Percentiles rank a stretch among this genome's conserved stretches.
Evolutionary conservation across 768 basidiomycete genomes (phyloP).

Genomic region (Tulasnella sp.): DNA sequence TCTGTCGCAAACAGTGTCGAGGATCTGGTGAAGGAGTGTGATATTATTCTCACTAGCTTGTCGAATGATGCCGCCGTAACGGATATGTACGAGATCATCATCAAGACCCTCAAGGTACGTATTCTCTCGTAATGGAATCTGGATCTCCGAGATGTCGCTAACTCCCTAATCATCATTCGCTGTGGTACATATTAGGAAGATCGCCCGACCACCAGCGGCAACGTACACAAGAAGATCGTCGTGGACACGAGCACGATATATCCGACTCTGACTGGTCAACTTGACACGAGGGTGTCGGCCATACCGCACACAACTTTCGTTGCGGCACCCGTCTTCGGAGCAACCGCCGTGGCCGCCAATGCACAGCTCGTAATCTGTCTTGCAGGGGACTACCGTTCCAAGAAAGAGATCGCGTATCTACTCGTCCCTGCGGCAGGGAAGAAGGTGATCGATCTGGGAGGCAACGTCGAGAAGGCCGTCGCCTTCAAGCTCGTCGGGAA

Average conservation of each 20-base stretch:
- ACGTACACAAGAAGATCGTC: background rate
- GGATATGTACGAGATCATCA: constrained; percentile 50
- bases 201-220: background rate
- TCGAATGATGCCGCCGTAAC: constrained; percentile 61
- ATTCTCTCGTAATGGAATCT: constrained; percentile 7
- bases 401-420: constrained; percentile 69
- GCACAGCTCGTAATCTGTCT: constrained; percentile 63
- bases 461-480: constrained; percentile 72
- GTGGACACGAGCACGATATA: constrained; percentile 2
- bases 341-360: constrained; percentile 53
- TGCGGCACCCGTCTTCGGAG: constrained; percentile 61
- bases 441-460: constrained; percentile 68
- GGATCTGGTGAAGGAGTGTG: constrained; percentile 54
- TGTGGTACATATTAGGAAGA: background rate
- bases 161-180: background rate
- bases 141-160: background rate
- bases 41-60: constrained; percentile 67
- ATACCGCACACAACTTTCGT: constrained; percentile 54
- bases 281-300: constrained; percentile 55
- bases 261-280: constrained; percentile 38
- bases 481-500: constrained; percentile 75
- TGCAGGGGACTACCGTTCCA: constrained; percentile 71
- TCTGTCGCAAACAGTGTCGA: constrained; percentile 45
- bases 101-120: constrained; percentile 46
- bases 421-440: constrained; percentile 68